Evolutionary conservation across 768 basidiomycete species (phyloP).

Genomic region (Auriscalpium orientale): DNA sequence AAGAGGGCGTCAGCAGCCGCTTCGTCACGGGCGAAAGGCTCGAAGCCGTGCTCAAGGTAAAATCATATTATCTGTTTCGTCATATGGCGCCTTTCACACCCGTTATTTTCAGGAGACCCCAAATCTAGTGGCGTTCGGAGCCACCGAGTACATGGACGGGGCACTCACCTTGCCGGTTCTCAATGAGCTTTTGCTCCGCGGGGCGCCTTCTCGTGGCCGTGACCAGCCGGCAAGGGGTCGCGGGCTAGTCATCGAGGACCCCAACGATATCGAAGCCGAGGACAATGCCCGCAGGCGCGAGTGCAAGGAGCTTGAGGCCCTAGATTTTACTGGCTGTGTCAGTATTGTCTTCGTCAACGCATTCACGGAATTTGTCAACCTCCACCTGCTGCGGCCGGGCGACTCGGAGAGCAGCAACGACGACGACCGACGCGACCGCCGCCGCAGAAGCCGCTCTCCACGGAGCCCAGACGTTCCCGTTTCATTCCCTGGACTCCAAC

Average conservation of each 20-base stretch:
- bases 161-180: constrained; percentile 80
- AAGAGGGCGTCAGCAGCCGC: constrained; percentile 80
- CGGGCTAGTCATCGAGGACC: constrained; percentile 36
- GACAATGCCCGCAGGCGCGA: constrained; percentile 57
- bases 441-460: constrained; percentile 23
- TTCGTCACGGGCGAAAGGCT: constrained; percentile 92
- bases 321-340: constrained; percentile 94
- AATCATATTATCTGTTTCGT: constrained; percentile 13
- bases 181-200: constrained; percentile 86
- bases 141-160: constrained; percentile 98
- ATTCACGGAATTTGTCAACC: constrained; percentile 73
- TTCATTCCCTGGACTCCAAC: constrained; percentile 60
- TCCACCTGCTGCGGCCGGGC: constrained; percentile 44
- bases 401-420: constrained; percentile 41
- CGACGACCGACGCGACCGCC: constrained; percentile 16
- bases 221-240: constrained; percentile 66
- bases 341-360: constrained; percentile 84
- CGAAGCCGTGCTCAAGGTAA: constrained; percentile 66
- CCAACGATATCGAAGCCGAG: constrained; percentile 62
- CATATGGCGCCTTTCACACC: not conserved
- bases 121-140: constrained; percentile 82
- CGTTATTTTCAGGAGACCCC: constrained; percentile 72
- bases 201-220: constrained; percentile 59
- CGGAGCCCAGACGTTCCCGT: constrained; percentile 46
- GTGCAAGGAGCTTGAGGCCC: constrained; percentile 66